Conservation (phyloP, 768 basidiomycete genomes). For the Chalciporus pseudorubinellus region DNA sequence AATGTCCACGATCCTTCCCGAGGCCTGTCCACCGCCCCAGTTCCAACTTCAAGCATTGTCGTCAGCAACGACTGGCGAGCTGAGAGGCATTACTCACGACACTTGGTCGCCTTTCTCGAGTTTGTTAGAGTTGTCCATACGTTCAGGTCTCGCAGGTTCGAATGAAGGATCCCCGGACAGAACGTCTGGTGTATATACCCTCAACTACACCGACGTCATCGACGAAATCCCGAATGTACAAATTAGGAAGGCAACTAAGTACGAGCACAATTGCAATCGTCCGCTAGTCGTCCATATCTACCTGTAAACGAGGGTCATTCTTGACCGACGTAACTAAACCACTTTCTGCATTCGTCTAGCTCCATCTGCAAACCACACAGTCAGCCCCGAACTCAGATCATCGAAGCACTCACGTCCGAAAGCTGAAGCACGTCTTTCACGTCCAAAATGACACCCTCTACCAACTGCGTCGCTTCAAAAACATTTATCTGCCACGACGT, state of each 20-base stretch:
- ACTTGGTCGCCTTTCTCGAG: constrained; percentile 34
- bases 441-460: constrained; percentile 22
- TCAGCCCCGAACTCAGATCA: constrained; percentile 3
- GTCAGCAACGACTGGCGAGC: neutral
- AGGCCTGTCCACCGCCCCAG: constrained; percentile 35
- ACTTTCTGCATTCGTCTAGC: constrained; percentile 23
- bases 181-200: neutral
- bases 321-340: constrained; percentile 17
- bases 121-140: constrained; percentile 21
- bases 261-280: neutral
- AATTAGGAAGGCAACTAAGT: constrained; percentile 10
- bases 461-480: constrained; percentile 8
- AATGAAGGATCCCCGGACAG: neutral
- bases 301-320: constrained; percentile 1
- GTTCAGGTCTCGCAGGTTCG: neutral
- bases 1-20: too few species aligned
- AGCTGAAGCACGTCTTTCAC: constrained; percentile 25
- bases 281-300: neutral
- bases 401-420: constrained; percentile 14
- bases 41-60: constrained; percentile 29
- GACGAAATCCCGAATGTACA: constrained; percentile 7
- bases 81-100: too few species aligned
- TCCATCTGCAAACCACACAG: constrained; percentile 16
- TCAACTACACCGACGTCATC: constrained; percentile 8
- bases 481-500: constrained; percentile 11